These are phyloP conservation scores for Apium graveolens DNA, from an alignment of 129 eudicot genomes.

Conservation along the genomic window DNA sequence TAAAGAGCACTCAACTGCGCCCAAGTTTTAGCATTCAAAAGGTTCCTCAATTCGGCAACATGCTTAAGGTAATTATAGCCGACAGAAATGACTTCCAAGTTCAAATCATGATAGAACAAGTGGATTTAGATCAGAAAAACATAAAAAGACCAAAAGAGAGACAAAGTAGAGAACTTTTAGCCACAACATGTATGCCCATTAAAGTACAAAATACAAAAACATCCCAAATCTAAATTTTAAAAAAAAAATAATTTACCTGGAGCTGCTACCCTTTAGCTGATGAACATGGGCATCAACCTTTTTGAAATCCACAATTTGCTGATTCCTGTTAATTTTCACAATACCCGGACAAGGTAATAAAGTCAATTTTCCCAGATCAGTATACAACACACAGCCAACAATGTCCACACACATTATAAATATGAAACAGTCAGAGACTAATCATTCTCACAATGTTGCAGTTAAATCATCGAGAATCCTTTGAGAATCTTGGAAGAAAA, in stretches of 20 bases:
- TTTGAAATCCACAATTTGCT: conserved; percentile 16
- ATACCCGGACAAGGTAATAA: background rate
- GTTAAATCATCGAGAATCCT: conserved; percentile 28
- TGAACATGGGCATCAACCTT: conserved; percentile 14
- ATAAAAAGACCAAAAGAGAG: background rate
- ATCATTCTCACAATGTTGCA: conserved; percentile 15
- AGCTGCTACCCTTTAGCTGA: conserved; percentile 12
- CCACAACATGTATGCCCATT: background rate
- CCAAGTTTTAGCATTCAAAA: background rate
- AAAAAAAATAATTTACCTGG: background rate
- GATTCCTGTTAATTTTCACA: background rate
- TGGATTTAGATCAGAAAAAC: background rate
- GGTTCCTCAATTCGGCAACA: background rate
- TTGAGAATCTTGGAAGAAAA: conserved; percentile 31
- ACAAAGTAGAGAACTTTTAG: background rate
- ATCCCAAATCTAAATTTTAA: background rate
- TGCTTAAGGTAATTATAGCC: background rate
- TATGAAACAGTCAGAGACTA: background rate
- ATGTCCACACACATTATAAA: background rate
- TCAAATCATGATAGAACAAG: background rate
- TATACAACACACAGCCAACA: background rate
- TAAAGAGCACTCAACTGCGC: background rate
- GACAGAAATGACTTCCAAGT: background rate
- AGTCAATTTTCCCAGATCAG: background rate
- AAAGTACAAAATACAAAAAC: background rate